phyloP scores from a whole-genome alignment of 495 filamentous ascomycete genomes.

The Sphaerosporella brunnea region DNA sequence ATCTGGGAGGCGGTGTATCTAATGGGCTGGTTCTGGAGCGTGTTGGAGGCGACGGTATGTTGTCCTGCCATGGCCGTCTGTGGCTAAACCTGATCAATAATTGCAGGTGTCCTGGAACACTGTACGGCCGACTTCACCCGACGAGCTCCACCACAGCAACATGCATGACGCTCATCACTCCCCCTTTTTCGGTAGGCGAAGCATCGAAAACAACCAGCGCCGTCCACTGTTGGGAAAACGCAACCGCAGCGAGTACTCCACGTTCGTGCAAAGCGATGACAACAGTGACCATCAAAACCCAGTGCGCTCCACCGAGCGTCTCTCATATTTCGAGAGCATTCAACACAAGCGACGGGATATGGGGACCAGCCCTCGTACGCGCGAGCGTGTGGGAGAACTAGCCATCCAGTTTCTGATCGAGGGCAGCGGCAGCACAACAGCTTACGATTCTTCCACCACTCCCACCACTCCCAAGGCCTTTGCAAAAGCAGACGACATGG shows the following conservation, averaged over 20 bases:
- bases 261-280: not conserved
- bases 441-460: constrained; percentile 14
- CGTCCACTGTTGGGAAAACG: constrained; percentile 19
- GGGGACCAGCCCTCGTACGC: not conserved
- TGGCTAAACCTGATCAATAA: not conserved
- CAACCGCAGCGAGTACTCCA: constrained; percentile 15
- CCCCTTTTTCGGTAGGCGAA: not conserved
- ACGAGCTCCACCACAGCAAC: constrained; percentile 5
- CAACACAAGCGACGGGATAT: constrained; percentile 17
- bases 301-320: not conserved
- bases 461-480: constrained; percentile 12
- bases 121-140: constrained; percentile 11
- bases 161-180: not conserved
- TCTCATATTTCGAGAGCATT: constrained; percentile 9
- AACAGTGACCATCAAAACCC: not conserved
- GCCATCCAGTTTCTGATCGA: constrained; percentile 10
- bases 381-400: constrained; percentile 10
- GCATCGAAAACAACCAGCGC: not conserved
- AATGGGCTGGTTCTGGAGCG: constrained; percentile 25
- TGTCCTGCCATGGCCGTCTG: no score
- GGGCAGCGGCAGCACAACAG: constrained; percentile 21
- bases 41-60: constrained; percentile 23
- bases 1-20: constrained; percentile 24
- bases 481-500: not conserved
- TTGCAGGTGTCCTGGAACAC: constrained; percentile 17